Conservation (phyloP, 202 grass and related monocot species). For the Panicum virgatum region DNA sequence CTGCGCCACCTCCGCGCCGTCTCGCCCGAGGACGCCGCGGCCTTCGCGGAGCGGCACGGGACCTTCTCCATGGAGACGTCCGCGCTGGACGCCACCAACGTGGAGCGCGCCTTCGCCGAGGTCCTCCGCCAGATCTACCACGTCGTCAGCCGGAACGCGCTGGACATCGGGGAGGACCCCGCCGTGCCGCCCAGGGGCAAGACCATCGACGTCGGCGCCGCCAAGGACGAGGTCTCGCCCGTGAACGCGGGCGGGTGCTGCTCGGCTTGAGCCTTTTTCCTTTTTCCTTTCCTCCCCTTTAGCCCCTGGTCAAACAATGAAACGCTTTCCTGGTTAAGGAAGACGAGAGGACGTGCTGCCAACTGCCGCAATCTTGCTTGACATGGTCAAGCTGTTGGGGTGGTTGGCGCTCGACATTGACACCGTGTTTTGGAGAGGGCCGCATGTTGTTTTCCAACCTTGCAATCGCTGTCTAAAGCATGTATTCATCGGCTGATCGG, state of each 20-base stretch:
- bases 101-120: constrained; percentile 82
- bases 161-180: constrained; percentile 77
- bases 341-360: not conserved
- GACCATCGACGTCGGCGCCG: constrained; percentile 61
- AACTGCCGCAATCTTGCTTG: not conserved
- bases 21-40: constrained; percentile 62
- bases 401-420: constrained; percentile 26
- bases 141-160: constrained; percentile 69
- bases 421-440: constrained; percentile 5
- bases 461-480: constrained; percentile 15
- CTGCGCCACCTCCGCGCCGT: constrained; percentile 79
- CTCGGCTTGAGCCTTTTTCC: constrained; percentile 50
- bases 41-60: constrained; percentile 65
- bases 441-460: constrained; percentile 15
- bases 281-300: too few relatives aligned
- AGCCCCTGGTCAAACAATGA: not conserved
- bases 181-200: constrained; percentile 70
- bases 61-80: constrained; percentile 94
- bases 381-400: not conserved
- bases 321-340: not conserved
- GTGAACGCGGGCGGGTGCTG: constrained; percentile 68
- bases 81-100: constrained; percentile 74
- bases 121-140: constrained; percentile 79
- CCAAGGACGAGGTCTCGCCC: constrained; percentile 66
- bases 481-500: constrained; percentile 10